Evolutionary conservation across 202 grass and related monocot species (phyloP), one percentile per base, ranked within the genome.

Genomic region (Digitaria exilis): DNA sequence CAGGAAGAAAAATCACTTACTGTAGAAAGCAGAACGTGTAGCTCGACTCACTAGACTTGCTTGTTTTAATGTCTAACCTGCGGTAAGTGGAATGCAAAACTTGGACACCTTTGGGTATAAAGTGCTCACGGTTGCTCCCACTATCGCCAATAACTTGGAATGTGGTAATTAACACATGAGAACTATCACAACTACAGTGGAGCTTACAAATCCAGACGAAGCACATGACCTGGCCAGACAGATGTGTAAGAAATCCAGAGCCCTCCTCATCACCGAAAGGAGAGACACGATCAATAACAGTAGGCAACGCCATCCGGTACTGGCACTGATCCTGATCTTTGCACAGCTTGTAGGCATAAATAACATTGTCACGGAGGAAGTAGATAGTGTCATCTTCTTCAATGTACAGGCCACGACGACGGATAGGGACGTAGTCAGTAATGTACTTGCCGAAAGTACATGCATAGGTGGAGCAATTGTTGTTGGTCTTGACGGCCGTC

Each of bases 21-120:
- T 80, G 49, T 42, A 80, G 49, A 57, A 80, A 69, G 65, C 16
- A 69, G 45, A 48, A 48, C 15, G 8, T 15, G 14, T 48, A 48
- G 3, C 17, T 14, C 45, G 14, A 48, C 15, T 3, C 45, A 48
- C 45, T 17, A 16, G 45, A 48, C 12, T 16, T 48, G 45, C 45
- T 48, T 48, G 45, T 13, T 16, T 48, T 31, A 48, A 48, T 48
- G 45, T 48, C 45, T 48, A 48, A 48, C 45, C 45, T 13, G 45
- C 45, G 45, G 45, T 14, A 48, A 14, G 45, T 48, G 45, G 45
- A 48, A 48, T 48, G 45, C 45, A 48, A 48, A 48, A 48, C 14
- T 17, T 48, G 45, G 45, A 48, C 45, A 48, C 61, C 45, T 51
- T 37, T 79, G 45, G 59, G 59, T 17, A 69, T 14, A 26, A 46